Conservation (phyloP, 2,329 filamentous ascomycete genomes). For the Grosmannia penicillata region DNA sequence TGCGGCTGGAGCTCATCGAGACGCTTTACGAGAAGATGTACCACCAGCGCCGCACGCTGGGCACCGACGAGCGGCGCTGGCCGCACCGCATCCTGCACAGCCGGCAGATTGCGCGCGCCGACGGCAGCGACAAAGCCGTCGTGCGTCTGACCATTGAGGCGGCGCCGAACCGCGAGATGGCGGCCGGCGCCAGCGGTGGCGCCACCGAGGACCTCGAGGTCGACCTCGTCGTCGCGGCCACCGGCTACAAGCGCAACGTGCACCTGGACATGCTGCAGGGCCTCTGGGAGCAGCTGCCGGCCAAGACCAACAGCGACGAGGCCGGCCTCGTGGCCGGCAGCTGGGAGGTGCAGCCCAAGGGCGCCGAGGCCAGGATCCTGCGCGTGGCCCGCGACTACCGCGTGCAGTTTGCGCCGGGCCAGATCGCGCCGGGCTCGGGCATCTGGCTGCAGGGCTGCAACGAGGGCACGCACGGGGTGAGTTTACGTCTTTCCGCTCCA, state of each 20-base stretch:
- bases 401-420: slow-evolving; percentile 52
- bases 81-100: slow-evolving; percentile 65
- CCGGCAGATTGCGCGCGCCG: slow-evolving; percentile 49
- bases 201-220: slow-evolving; percentile 51
- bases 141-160: slow-evolving; percentile 45
- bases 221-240: slow-evolving; percentile 73
- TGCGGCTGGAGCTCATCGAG: slow-evolving; percentile 81
- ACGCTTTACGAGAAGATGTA: slow-evolving; percentile 80
- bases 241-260: slow-evolving; percentile 66
- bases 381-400: slow-evolving; percentile 65
- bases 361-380: slow-evolving; percentile 29
- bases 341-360: slow-evolving; percentile 10
- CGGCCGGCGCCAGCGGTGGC: slow-evolving; percentile 5
- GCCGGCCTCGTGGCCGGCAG: slow-evolving; percentile 8
- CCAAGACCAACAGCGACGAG: slow-evolving; percentile 19
- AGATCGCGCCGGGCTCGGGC: slow-evolving; percentile 58
- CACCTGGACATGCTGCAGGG: slow-evolving; percentile 64
- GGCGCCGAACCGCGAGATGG: slow-evolving; percentile 1
- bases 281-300: slow-evolving; percentile 51
- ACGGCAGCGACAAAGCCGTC: slow-evolving; percentile 26
- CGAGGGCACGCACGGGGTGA: slow-evolving; percentile 80
- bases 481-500: too few species aligned
- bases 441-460: slow-evolving; percentile 92
- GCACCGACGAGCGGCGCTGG: slow-evolving; percentile 57
- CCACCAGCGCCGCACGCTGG: slow-evolving; percentile 60